Evolutionary conservation across 768 basidiomycete species (phyloP), one percentile per base, ranked within the genome.

Genomic region (Trichaptum fuscoviolaceum): DNA sequence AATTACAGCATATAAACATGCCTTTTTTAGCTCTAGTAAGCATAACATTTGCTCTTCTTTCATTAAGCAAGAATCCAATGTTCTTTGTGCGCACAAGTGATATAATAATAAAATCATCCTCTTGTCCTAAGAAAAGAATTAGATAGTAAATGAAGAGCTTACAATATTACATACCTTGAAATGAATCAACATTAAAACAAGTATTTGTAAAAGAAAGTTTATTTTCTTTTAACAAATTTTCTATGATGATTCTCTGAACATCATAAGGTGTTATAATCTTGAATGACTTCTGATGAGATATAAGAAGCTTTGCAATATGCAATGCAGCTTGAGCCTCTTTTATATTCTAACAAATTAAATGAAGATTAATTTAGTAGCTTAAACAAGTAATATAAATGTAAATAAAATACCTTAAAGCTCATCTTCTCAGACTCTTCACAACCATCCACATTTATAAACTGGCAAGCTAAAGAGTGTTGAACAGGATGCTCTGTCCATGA

Each of bases 21-120:
- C 87, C 88, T 63, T 77, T 80, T 74, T 89, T 89, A 81, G 89
- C 92, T 42, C 93, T 85, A 61, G 87, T 89, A 8, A 94, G 86
- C 91, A 95, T 93, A 66, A 95, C 92, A 87, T 95, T 94, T 64
- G 90, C 88, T 20, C 93, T 82, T 30, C 88, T 82, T 10, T 81
- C 69, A 70, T 87, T 87, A 17, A 75, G 72, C 35, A 95, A 78
- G 69, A 95, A 95, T 5, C 92, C 93, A 61, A 89, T 77, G 3
- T 79, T 82, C 35, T 75, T 76, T 0, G 90, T 82, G 26, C 91
- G 82, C 6, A 91, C 90, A 18, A 90, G 69, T 7, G 91, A 92
- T 61, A 93, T 82, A 67, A 93, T 81, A 60, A 93, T 88, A 34
- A 84, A 85, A 65, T 93, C 87, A 64, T 89, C 89, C 72, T 95